These are phyloP conservation scores for Lodderomyces jiufengensis DNA, from an alignment of 1,139 yeast genomes.

Conservation along the genomic window DNA sequence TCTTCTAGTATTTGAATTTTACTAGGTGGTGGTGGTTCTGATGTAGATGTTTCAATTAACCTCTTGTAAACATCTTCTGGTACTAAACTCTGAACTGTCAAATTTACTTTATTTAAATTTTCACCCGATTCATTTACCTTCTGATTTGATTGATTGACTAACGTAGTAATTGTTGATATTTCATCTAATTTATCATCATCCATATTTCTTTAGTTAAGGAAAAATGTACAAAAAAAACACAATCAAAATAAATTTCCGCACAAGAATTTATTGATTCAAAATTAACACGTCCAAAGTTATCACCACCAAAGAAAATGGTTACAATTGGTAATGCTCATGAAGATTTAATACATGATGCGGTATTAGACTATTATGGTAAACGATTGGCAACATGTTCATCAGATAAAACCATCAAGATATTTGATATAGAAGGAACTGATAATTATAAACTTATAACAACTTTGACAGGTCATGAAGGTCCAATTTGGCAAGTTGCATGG, in stretches of 20 bases:
- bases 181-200: conserved; percentile 23
- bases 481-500: conserved; percentile 99
- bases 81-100: conserved; percentile 21
- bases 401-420: conserved; percentile 89
- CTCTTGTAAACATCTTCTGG: conserved; percentile 17
- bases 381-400: conserved; percentile 93
- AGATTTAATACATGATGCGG: conserved; percentile 95
- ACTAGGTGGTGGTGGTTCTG: neutral
- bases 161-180: conserved; percentile 18
- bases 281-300: conserved; percentile 7
- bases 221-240: too few species aligned
- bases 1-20: conserved; percentile 21
- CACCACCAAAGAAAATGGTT: conserved; percentile 36
- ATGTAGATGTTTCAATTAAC: conserved; percentile 7
- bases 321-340: conserved; percentile 80
- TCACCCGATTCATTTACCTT: conserved; percentile 22
- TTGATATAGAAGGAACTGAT: conserved; percentile 82
- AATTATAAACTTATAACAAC: conserved; percentile 77
- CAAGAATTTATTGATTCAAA: conserved; percentile 2
- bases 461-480: conserved; percentile 88
- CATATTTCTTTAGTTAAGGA: too few species aligned
- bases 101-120: conserved; percentile 20
- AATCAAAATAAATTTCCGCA: too few species aligned
- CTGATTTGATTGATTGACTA: conserved; percentile 20
- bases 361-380: conserved; percentile 92